Evolutionary conservation across 768 basidiomycete species (phyloP).

Genomic region (Auricularia cornea): DNA sequence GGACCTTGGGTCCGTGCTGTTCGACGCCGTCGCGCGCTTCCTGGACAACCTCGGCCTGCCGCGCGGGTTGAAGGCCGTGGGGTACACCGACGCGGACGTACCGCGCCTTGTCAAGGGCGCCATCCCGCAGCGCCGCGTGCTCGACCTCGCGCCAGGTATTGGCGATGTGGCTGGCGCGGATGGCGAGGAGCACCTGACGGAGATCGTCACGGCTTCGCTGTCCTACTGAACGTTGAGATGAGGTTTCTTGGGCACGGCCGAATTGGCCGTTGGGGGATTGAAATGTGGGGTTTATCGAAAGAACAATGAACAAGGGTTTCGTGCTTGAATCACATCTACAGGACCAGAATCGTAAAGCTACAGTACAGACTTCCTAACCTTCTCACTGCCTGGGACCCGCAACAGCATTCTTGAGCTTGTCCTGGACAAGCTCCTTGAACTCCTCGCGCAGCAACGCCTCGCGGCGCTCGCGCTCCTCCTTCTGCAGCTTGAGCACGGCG

Average conservation of each 20-base stretch:
- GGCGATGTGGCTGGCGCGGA: slow-evolving; percentile 76
- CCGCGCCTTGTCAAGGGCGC: slow-evolving; percentile 80
- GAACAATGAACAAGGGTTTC: too few species aligned
- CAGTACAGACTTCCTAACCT: too few species aligned
- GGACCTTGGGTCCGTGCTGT: slow-evolving; percentile 71
- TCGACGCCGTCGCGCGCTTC: slow-evolving; percentile 83
- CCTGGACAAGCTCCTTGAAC: slow-evolving; percentile 75
- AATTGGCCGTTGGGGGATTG: too few species aligned
- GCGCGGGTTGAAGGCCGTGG: slow-evolving; percentile 76
- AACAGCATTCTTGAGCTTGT: slow-evolving; percentile 54
- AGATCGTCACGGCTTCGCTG: slow-evolving; percentile 71
- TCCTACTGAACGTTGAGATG: too few species aligned
- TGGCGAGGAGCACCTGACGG: slow-evolving; percentile 71
- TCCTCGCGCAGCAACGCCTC: slow-evolving; percentile 86
- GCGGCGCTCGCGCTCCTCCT: slow-evolving; percentile 85
- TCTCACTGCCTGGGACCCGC: neutral
- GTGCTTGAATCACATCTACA: too few species aligned
- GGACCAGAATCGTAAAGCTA: too few species aligned
- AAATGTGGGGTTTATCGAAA: too few species aligned
- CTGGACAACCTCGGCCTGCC: slow-evolving; percentile 78
- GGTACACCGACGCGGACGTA: slow-evolving; percentile 61
- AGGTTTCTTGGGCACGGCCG: too few species aligned
- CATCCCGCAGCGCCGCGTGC: slow-evolving; percentile 81
- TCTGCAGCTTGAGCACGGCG: slow-evolving; percentile 89
- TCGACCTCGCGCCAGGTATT: slow-evolving; percentile 89